These are phyloP conservation scores for Lepiota subincarnata DNA, from an alignment of 768 basidiomycete species.

Conservation along the genomic window DNA sequence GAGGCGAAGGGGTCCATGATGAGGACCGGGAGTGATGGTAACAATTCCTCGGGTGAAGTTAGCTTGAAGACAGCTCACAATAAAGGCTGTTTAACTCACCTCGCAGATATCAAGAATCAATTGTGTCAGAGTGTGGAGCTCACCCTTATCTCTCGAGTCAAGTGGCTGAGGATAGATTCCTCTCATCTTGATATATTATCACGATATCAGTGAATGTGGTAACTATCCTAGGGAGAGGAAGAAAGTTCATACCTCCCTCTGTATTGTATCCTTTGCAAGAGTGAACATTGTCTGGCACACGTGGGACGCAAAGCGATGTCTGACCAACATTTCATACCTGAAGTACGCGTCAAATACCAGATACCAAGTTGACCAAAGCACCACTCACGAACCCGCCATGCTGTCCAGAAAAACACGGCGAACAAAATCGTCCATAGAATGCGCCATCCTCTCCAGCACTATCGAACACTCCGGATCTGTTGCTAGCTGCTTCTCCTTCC, in stretches of 20 bases:
- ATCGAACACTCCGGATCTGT: conserved; percentile 94
- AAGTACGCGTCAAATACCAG: background rate
- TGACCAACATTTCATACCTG: conserved; percentile 61
- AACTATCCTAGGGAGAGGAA: background rate
- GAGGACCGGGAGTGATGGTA: conserved; percentile 56
- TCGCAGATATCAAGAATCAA: conserved; percentile 62
- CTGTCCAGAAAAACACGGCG: conserved; percentile 86
- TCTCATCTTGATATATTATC: conserved; percentile 35
- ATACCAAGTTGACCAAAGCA: background rate
- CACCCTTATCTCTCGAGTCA: conserved; percentile 51
- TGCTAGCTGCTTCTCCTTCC: conserved; percentile 84
- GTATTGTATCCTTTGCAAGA: conserved; percentile 58
- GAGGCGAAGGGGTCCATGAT: conserved; percentile 88
- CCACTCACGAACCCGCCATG: conserved; percentile 80
- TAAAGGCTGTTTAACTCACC: conserved; percentile 32
- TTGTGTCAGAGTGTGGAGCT: conserved; percentile 60
- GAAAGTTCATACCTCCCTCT: conserved; percentile 54
- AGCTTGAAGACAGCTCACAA: conserved; percentile 1
- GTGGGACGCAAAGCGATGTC: conserved; percentile 92
- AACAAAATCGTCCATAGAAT: conserved; percentile 97
- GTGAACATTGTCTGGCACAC: conserved; percentile 88
- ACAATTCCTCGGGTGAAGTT: conserved; percentile 53
- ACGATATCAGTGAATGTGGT: background rate
- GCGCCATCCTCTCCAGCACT: conserved; percentile 82
- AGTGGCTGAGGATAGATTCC: conserved; percentile 50